Conservation (phyloP, 1,284 basidiomycete genomes). For the Takashimella koratensis region DNA sequence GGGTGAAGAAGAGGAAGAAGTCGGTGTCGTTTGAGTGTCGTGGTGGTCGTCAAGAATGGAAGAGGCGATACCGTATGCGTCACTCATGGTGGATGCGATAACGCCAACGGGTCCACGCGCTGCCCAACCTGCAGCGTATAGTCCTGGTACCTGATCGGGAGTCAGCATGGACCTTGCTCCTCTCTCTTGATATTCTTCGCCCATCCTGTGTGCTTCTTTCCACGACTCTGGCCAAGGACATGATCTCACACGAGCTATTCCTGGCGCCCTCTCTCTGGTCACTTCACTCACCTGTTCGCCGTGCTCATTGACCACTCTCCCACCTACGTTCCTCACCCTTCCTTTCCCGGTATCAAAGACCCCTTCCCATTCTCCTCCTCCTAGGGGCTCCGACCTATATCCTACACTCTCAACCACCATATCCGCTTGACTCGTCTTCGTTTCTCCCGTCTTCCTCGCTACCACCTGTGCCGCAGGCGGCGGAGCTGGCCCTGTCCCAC, state of each 20-base stretch:
- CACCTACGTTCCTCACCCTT: slow-evolving; percentile 42
- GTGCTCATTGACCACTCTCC: slow-evolving; percentile 42
- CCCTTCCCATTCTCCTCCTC: slow-evolving; percentile 17
- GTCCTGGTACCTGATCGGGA: slow-evolving; percentile 57
- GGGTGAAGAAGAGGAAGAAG: slow-evolving; percentile 1
- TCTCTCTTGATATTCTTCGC: background rate
- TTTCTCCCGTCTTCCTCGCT: slow-evolving; percentile 61
- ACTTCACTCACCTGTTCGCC: slow-evolving; percentile 26
- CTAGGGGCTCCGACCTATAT: slow-evolving; percentile 67
- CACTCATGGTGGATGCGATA: slow-evolving; percentile 88
- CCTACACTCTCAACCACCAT: slow-evolving; percentile 86
- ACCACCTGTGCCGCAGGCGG: slow-evolving; percentile 40
- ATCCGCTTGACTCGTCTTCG: slow-evolving; percentile 60
- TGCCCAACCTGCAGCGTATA: slow-evolving; percentile 95
- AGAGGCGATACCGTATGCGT: slow-evolving; percentile 63
- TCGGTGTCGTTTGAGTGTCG: background rate
- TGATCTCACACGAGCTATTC: background rate
- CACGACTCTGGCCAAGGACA: background rate
- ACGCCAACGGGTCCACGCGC: slow-evolving; percentile 89
- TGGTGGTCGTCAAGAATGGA: slow-evolving; percentile 34
- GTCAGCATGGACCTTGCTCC: no score
- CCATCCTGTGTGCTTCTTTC: background rate
- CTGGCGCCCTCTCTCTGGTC: background rate
- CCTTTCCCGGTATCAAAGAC: slow-evolving; percentile 49
- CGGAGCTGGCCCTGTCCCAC: slow-evolving; percentile 1